phyloP scores from a whole-genome alignment of 371 early-diverging fungal genomes.

The Furculomyces boomerangus region DNA sequence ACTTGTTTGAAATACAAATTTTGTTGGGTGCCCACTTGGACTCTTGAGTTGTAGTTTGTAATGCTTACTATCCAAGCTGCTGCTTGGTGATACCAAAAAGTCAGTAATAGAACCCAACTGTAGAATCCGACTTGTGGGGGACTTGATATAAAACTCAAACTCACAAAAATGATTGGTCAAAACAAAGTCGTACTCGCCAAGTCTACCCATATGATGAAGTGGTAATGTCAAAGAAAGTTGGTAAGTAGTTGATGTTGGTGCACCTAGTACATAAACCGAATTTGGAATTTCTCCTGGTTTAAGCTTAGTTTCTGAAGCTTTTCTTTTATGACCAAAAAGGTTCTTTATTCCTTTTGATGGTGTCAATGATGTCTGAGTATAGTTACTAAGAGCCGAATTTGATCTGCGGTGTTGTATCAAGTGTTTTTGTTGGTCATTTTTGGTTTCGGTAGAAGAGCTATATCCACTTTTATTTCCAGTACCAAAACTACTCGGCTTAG shows the following conservation, averaged over 20 bases:
- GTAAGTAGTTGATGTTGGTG: slow-evolving; percentile 11
- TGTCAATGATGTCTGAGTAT: slow-evolving; percentile 16
- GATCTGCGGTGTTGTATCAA: slow-evolving; percentile 9
- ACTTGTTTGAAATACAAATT: slow-evolving; percentile 28
- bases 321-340: background rate
- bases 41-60: slow-evolving; percentile 26
- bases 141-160: slow-evolving; percentile 25
- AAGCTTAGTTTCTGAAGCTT: background rate
- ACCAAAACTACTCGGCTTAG: background rate
- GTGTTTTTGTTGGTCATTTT: slow-evolving; percentile 12
- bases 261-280: background rate
- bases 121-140: slow-evolving; percentile 15
- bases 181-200: slow-evolving; percentile 12
- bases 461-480: slow-evolving; percentile 2
- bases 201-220: slow-evolving; percentile 13
- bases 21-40: slow-evolving; percentile 21
- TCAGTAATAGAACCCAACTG: slow-evolving; percentile 14
- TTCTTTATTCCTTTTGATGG: slow-evolving; percentile 7
- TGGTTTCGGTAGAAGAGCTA: background rate
- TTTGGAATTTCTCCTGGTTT: background rate
- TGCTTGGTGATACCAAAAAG: slow-evolving; percentile 3
- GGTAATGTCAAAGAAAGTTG: slow-evolving; percentile 17
- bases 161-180: slow-evolving; percentile 20
- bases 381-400: slow-evolving; percentile 14
- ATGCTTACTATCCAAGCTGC: slow-evolving; percentile 4